Percentiles rank a stretch among this genome's conserved stretches.
phyloP scores from a whole-genome alignment of 1,139 yeast genomes.

The Debaryomyces singareniensis region DNA sequence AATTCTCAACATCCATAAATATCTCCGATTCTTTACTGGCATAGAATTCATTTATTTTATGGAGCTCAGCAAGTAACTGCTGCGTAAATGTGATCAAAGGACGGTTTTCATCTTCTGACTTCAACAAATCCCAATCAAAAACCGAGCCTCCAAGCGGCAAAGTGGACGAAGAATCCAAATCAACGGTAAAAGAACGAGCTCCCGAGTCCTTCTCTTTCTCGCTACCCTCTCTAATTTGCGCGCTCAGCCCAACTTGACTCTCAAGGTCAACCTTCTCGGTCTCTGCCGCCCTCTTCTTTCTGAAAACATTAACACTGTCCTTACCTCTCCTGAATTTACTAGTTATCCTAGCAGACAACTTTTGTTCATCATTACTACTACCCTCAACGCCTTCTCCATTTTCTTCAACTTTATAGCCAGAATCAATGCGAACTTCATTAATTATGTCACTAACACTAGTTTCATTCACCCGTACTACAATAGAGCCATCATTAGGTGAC shows the following conservation, averaged over 20 bases:
- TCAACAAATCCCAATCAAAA: too few relatives aligned
- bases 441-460: slow-evolving; percentile 25
- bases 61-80: slow-evolving; percentile 50
- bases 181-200: slow-evolving; percentile 15
- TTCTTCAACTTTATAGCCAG: slow-evolving; percentile 2
- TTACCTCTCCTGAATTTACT: background rate
- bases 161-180: slow-evolving; percentile 24
- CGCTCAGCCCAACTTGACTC: slow-evolving; percentile 3
- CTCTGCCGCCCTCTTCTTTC: background rate
- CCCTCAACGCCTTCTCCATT: slow-evolving; percentile 8
- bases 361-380: slow-evolving; percentile 1
- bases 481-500: slow-evolving; percentile 20
- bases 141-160: slow-evolving; percentile 11
- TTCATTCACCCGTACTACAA: slow-evolving; percentile 13
- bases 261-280: slow-evolving; percentile 3
- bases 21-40: slow-evolving; percentile 42
- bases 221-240: slow-evolving; percentile 1
- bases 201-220: slow-evolving; percentile 12
- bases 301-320: too few relatives aligned
- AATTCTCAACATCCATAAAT: slow-evolving; percentile 35
- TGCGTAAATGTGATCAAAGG: slow-evolving; percentile 45
- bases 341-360: background rate
- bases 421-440: slow-evolving; percentile 8
- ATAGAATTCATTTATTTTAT: slow-evolving; percentile 53
- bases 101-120: background rate